phyloP scores from a whole-genome alignment of 169 alveolate species.

The Toxoplasma gondii region DNA sequence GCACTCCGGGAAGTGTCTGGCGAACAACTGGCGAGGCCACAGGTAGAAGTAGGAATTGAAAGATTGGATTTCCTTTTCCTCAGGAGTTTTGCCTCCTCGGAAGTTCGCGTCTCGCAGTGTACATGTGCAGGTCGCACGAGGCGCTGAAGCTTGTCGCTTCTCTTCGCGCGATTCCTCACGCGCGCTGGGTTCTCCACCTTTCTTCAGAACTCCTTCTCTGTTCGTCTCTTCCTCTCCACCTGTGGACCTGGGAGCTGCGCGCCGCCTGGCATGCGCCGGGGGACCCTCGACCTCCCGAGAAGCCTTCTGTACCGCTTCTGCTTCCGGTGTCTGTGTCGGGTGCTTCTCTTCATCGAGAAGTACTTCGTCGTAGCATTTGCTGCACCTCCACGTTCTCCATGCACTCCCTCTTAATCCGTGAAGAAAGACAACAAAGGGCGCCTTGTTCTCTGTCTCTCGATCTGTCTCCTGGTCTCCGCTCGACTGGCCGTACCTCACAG shows the following conservation, averaged over 20 bases:
- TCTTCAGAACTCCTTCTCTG: background rate
- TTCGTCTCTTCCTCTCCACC: no score
- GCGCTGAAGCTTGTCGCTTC: background rate
- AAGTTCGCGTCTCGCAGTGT: background rate
- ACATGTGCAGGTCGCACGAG: background rate
- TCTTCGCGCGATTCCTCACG: background rate
- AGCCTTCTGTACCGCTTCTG: no score
- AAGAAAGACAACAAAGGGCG: slow-evolving; percentile 40
- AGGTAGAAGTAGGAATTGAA: slow-evolving; percentile 3
- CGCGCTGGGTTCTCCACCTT: background rate
- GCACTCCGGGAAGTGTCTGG: slow-evolving; percentile 8
- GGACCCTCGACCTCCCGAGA: no score
- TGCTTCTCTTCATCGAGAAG: background rate
- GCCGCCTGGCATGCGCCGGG: no score
- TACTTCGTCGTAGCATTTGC: background rate
- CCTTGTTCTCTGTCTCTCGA: background rate
- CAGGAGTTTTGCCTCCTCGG: background rate
- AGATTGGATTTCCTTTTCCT: background rate
- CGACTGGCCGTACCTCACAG: no score
- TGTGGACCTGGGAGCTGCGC: no score
- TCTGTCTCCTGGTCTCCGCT: background rate
- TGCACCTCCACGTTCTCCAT: slow-evolving; percentile 52
- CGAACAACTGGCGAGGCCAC: slow-evolving; percentile 25
- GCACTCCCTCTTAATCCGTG: slow-evolving; percentile 59
- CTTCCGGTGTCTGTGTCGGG: background rate